These are phyloP conservation scores for Luzula sylvatica DNA, from an alignment of 176 grass and related monocot genomes.

Conservation along the genomic window DNA sequence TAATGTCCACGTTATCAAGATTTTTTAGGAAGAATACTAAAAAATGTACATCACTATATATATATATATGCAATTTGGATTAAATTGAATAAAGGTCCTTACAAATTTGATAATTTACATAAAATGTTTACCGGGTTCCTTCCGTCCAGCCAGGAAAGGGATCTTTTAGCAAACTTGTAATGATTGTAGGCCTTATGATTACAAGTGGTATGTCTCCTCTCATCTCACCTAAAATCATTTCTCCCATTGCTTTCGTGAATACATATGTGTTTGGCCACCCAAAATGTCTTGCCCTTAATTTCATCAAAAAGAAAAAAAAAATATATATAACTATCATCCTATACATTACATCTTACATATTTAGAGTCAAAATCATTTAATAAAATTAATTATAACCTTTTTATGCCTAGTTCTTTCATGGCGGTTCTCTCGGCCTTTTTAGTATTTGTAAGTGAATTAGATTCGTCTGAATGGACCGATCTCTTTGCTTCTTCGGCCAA, in stretches of 20 bases:
- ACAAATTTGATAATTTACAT: no score
- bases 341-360: neutral
- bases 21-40: no score
- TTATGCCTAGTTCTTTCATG: slow-evolving; percentile 83
- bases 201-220: slow-evolving; percentile 34
- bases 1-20: no score
- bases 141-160: slow-evolving; percentile 81
- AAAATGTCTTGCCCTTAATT: slow-evolving; percentile 41
- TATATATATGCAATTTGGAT: no score
- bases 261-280: slow-evolving; percentile 90
- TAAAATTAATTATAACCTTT: slow-evolving; percentile 14
- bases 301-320: neutral
- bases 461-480: slow-evolving; percentile 5
- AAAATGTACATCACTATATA: no score
- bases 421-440: slow-evolving; percentile 23
- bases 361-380: neutral
- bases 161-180: slow-evolving; percentile 53
- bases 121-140: slow-evolving; percentile 32
- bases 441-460: neutral
- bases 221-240: slow-evolving; percentile 37
- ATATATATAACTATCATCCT: neutral
- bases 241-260: slow-evolving; percentile 77
- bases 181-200: slow-evolving; percentile 54
- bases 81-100: no score
- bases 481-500: slow-evolving; percentile 44